Evolutionary conservation across 1,284 basidiomycete species (phyloP).

Genomic region (Rhodotorula sp.): DNA sequence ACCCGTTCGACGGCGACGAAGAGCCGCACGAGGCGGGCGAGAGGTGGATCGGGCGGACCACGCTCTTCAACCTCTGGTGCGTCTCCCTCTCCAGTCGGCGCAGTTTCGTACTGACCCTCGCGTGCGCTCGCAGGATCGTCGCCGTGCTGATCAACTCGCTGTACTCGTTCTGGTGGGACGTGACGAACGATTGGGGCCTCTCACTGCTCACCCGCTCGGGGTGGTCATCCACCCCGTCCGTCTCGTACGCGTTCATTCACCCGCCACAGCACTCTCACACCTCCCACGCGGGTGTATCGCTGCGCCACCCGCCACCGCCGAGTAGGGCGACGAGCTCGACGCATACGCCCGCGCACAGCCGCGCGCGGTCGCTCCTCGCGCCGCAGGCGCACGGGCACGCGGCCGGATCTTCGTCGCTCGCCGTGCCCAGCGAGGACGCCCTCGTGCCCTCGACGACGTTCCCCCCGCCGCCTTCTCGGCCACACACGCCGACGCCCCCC

Average conservation of each 20-base stretch:
- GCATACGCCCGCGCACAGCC: conserved; percentile 10
- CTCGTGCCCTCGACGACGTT: conserved; percentile 8
- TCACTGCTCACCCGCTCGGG: conserved; percentile 60
- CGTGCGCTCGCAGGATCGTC: conserved; percentile 64
- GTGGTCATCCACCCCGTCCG: conserved; percentile 24
- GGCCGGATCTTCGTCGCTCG: not conserved
- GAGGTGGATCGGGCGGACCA: conserved; percentile 71
- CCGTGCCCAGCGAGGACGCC: not conserved
- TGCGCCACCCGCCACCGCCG: not conserved
- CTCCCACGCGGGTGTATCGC: not conserved
- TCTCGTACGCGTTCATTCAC: conserved; percentile 35
- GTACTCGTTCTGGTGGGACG: conserved; percentile 99
- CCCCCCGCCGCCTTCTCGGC: conserved; percentile 46
- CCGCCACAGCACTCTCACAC: not conserved
- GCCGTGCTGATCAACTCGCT: conserved; percentile 84
- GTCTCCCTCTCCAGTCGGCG: conserved; percentile 42
- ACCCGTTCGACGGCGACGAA: conserved; percentile 41
- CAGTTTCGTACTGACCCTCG: not conserved
- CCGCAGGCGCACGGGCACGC: not conserved
- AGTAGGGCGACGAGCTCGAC: conserved; percentile 1
- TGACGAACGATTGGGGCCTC: conserved; percentile 97
- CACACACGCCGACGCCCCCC: conserved; percentile 44
- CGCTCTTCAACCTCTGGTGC: conserved; percentile 79
- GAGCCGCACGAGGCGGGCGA: conserved; percentile 23
- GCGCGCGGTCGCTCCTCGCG: not conserved